Conservation (phyloP, 768 basidiomycete genomes). For the Amanita subjunquillea region DNA sequence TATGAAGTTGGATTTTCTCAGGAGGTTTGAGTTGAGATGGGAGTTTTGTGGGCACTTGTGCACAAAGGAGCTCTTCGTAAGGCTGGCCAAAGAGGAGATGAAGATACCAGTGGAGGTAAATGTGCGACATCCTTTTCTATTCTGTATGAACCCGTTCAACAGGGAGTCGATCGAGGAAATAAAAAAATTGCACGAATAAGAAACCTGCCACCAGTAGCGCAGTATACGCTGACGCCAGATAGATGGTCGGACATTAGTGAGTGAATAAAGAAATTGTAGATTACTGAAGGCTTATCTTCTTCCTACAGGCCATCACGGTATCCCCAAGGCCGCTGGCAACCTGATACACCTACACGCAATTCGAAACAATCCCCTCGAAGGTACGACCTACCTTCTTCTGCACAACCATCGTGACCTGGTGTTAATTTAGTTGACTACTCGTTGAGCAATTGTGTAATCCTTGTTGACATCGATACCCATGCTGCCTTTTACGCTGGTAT, state of each 20-base stretch:
- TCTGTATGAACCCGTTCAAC: background rate
- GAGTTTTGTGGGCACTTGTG: conserved; percentile 13
- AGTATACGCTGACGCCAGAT: background rate
- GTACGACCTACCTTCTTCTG: background rate
- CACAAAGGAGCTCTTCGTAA: conserved; percentile 16
- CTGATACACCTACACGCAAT: background rate
- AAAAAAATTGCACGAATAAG: background rate
- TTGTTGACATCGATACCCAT: background rate
- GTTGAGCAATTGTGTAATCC: background rate
- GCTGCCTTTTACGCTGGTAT: conserved; percentile 1
- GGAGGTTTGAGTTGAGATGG: conserved; percentile 16
- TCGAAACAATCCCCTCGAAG: background rate
- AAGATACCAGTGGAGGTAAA: conserved; percentile 15
- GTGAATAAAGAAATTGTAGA: background rate
- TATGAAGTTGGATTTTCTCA: conserved; percentile 9
- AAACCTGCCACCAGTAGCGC: background rate
- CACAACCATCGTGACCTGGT: background rate
- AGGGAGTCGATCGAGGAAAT: conserved; percentile 2
- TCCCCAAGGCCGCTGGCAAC: background rate
- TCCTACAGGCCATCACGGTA: background rate
- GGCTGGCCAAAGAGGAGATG: conserved; percentile 13
- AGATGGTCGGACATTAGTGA: background rate
- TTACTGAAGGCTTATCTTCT: background rate
- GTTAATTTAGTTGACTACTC: background rate
- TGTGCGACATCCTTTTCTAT: background rate